Evolutionary conservation across 371 early-diverging fungal species (phyloP).

Genomic region (Mortierella sp.): DNA sequence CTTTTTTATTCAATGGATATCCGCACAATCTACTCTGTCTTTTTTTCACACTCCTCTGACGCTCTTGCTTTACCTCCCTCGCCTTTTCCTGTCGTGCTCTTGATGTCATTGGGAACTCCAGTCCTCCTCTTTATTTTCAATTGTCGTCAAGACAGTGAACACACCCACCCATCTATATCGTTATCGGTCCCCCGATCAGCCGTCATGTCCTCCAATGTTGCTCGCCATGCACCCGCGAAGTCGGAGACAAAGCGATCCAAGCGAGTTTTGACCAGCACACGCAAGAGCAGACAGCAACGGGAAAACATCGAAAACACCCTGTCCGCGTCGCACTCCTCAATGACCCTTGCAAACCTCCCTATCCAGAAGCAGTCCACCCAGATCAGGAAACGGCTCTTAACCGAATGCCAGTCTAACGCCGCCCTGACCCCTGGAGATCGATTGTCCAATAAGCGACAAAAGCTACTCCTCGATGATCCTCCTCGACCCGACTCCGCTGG

Average conservation of each 20-base stretch:
- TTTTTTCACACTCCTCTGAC: background rate
- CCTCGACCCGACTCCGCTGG: background rate
- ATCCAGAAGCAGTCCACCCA: conserved; percentile 44
- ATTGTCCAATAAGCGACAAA: conserved; percentile 22
- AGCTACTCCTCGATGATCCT: conserved; percentile 15
- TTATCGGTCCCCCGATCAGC: conserved; percentile 11
- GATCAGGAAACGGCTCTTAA: conserved; percentile 41
- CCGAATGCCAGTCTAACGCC: conserved; percentile 25
- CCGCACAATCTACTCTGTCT: background rate
- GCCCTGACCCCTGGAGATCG: conserved; percentile 11
- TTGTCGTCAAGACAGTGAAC: conserved; percentile 1
- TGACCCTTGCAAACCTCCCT: conserved; percentile 34
- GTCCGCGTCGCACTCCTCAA: conserved; percentile 2
- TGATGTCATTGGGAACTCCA: conserved; percentile 8
- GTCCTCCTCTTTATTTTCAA: background rate
- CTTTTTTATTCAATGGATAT: background rate
- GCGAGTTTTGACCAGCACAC: conserved; percentile 18
- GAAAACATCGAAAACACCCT: conserved; percentile 44
- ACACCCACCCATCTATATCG: background rate
- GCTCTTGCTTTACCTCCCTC: background rate
- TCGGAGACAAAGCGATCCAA: conserved; percentile 26
- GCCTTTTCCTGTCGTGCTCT: background rate
- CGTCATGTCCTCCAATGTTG: conserved; percentile 36
- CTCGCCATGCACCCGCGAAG: conserved; percentile 25
- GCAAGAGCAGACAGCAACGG: conserved; percentile 25